phyloP scores from a whole-genome alignment of 2,329 filamentous ascomycete species.

The Dryadomyces quercus-mongolicae region DNA sequence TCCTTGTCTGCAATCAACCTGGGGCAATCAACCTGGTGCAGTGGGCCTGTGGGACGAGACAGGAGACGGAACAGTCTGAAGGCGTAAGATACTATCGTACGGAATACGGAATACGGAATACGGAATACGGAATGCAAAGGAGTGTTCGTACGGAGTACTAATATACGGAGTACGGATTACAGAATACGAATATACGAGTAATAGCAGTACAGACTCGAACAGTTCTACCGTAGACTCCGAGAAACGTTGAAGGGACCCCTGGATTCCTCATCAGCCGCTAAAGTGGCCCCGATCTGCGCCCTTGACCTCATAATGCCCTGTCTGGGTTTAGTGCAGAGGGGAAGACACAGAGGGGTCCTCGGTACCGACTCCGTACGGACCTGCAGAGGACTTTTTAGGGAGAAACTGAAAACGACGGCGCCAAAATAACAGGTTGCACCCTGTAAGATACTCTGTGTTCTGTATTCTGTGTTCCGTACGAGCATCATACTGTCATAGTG shows the following conservation, averaged over 20 bases:
- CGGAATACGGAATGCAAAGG: too few relatives aligned
- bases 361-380: too few relatives aligned
- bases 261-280: background rate
- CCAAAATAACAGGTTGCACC: background rate
- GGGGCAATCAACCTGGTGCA: background rate
- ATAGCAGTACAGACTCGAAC: too few relatives aligned
- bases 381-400: background rate
- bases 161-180: too few relatives aligned
- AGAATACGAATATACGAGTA: too few relatives aligned
- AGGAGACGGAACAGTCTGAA: background rate
- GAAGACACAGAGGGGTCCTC: background rate
- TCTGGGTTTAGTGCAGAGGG: background rate
- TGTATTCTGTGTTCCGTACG: too few relatives aligned
- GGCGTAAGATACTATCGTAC: too few relatives aligned
- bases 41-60: background rate
- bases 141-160: background rate
- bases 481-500: too few relatives aligned
- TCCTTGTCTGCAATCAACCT: background rate
- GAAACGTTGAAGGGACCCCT: background rate
- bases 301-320: background rate
- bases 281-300: background rate
- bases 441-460: too few relatives aligned
- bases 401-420: background rate
- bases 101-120: background rate
- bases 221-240: background rate